Conservation (phyloP, 2,329 filamentous ascomycete genomes). For the Cladophialophora bantiana region DNA sequence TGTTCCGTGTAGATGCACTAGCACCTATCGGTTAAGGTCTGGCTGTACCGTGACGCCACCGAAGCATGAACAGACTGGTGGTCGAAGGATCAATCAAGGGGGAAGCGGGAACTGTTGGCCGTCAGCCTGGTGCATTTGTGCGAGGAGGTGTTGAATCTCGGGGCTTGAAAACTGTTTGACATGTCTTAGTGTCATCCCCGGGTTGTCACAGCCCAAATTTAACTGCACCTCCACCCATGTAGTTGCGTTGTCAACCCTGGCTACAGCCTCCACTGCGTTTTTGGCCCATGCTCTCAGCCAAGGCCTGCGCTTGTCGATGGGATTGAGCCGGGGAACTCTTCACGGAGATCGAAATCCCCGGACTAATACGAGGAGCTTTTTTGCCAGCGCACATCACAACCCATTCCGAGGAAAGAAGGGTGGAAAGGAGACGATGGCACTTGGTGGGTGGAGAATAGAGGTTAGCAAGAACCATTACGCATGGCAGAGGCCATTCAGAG, state of each 20-base stretch:
- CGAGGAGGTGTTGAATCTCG: constrained; percentile 13
- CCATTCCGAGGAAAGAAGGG: background rate
- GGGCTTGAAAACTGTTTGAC: constrained; percentile 13
- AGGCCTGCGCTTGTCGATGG: background rate
- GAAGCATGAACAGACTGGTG: background rate
- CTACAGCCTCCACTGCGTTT: background rate
- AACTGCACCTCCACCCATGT: constrained; percentile 10
- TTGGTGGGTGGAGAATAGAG: background rate
- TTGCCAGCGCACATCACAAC: background rate
- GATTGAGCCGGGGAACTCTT: background rate
- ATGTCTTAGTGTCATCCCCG: constrained; percentile 26
- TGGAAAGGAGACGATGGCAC: background rate
- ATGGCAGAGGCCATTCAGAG: background rate
- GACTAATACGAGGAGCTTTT: background rate
- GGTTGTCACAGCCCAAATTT: constrained; percentile 27
- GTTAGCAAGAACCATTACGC: background rate
- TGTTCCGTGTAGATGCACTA: constrained; percentile 1
- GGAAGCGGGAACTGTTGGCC: constrained; percentile 14
- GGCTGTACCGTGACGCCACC: constrained; percentile 26
- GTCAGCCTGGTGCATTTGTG: constrained; percentile 26
- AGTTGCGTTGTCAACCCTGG: constrained; percentile 21
- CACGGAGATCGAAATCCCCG: background rate
- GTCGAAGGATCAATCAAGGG: constrained; percentile 10
- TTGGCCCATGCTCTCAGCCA: background rate
- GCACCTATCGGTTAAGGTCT: constrained; percentile 13